Evolutionary conservation across 225 moss, liverwort and hornwort genomes (phyloP).

Genomic region (Marchantia paleacea): DNA sequence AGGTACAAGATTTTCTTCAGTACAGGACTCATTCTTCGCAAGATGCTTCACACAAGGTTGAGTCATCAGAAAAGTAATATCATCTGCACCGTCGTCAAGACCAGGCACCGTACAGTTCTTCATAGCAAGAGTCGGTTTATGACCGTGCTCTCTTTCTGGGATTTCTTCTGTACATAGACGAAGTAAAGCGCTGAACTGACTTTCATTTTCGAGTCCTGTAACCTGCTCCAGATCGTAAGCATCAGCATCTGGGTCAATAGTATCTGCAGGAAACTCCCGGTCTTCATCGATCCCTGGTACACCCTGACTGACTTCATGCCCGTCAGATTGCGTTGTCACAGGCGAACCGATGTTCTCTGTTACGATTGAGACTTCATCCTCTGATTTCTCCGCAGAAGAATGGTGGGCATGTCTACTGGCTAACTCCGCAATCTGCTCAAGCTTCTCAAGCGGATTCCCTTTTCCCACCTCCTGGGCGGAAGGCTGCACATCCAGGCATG

Average conservation of each 20-base stretch:
- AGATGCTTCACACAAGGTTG: slow-evolving; percentile 26
- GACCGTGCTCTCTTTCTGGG: not conserved
- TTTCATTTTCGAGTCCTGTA: slow-evolving; percentile 31
- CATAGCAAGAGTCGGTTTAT: not conserved
- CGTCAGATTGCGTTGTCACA: slow-evolving; percentile 5
- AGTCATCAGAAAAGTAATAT: slow-evolving; percentile 44
- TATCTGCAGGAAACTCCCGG: no score
- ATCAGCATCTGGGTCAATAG: not conserved
- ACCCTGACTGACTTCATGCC: not conserved
- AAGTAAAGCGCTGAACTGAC: slow-evolving; percentile 36
- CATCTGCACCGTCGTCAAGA: slow-evolving; percentile 24
- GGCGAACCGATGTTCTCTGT: not conserved
- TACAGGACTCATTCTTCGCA: slow-evolving; percentile 9
- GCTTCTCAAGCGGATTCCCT: not conserved
- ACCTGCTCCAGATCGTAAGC: slow-evolving; percentile 9
- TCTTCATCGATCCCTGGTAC: not conserved
- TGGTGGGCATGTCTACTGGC: not conserved
- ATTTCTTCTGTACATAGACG: slow-evolving; percentile 33
- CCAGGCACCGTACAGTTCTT: not conserved
- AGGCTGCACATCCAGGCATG: not conserved
- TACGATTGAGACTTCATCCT: not conserved
- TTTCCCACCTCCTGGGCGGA: not conserved
- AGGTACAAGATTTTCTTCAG: not conserved
- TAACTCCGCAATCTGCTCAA: not conserved
- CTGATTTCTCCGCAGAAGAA: not conserved